phyloP scores from a whole-genome alignment of 768 basidiomycete species.

The Podaxis sp. region DNA sequence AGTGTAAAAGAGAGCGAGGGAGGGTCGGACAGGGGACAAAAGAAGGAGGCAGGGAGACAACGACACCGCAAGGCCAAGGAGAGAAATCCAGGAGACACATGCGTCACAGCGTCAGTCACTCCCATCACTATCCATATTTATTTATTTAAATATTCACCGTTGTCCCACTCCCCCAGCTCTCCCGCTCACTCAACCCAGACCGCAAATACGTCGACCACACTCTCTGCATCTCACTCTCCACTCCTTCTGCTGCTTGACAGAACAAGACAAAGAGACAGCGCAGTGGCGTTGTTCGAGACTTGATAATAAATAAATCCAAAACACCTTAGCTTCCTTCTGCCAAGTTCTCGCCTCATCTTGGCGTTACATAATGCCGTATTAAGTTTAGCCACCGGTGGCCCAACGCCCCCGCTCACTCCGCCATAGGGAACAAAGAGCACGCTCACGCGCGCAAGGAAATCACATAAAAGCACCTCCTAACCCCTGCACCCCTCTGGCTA shows the following conservation, averaged over 20 bases:
- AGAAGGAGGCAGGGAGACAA: neutral
- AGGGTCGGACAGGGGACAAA: neutral
- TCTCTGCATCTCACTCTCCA: conserved; percentile 1
- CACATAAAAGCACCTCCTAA: too few species aligned
- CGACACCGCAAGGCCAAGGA: neutral
- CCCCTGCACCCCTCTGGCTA: too few species aligned
- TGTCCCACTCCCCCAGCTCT: neutral
- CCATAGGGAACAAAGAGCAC: too few species aligned
- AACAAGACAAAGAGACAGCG: neutral
- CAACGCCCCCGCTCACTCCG: too few species aligned
- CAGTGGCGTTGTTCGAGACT: too few species aligned
- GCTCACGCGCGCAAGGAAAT: too few species aligned
- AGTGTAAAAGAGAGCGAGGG: neutral
- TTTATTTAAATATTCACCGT: neutral
- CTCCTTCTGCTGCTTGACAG: neutral
- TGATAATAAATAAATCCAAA: too few species aligned
- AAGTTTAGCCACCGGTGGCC: too few species aligned
- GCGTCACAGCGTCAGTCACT: conserved; percentile 3
- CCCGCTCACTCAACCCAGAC: neutral
- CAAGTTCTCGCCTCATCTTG: too few species aligned
- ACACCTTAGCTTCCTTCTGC: too few species aligned
- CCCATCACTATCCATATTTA: neutral
- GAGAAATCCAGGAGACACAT: neutral
- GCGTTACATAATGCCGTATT: too few species aligned
- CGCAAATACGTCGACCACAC: conserved; percentile 8